Percentiles rank a stretch among this genome's conserved stretches.
Evolutionary conservation across 306 rosid genomes (phyloP).

Genomic region (Inga laurina): DNA sequence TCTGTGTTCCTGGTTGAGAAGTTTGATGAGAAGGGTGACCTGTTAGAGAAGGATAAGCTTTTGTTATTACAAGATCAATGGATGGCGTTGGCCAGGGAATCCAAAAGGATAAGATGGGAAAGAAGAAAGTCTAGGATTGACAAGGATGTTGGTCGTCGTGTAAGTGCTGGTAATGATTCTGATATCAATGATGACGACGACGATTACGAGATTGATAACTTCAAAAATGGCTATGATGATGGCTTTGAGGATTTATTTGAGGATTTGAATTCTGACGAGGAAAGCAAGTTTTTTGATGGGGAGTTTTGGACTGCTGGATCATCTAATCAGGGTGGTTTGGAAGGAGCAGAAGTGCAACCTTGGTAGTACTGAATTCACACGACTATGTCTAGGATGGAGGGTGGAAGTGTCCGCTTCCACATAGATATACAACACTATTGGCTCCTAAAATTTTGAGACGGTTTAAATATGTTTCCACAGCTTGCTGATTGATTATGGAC

Average conservation of each 20-base stretch:
- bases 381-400: not conserved
- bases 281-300: slow-evolving; percentile 29
- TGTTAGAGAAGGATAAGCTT: slow-evolving; percentile 65
- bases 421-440: not conserved
- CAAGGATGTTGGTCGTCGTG: slow-evolving; percentile 35
- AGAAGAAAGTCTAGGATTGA: slow-evolving; percentile 45
- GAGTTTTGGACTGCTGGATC: slow-evolving; percentile 62
- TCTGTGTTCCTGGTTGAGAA: slow-evolving; percentile 83
- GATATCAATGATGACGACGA: slow-evolving; percentile 40
- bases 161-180: slow-evolving; percentile 17
- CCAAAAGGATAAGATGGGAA: slow-evolving; percentile 70
- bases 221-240: slow-evolving; percentile 56
- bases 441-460: not conserved
- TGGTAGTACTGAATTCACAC: slow-evolving; percentile 56
- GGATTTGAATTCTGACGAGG: slow-evolving; percentile 49
- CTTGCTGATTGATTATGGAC: slow-evolving; percentile 11
- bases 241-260: slow-evolving; percentile 78
- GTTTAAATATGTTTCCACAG: not conserved
- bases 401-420: slow-evolving; percentile 7
- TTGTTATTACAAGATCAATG: slow-evolving; percentile 55
- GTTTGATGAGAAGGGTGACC: slow-evolving; percentile 74
- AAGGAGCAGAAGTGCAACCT: slow-evolving; percentile 52
- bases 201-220: slow-evolving; percentile 42
- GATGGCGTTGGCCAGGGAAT: slow-evolving; percentile 72
- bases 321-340: slow-evolving; percentile 36